A percentile compares a stretch with the other conserved stretches of the same genome.
phyloP scores from a whole-genome alignment of 2,329 filamentous ascomycete genomes.

The Parascedosporium putredinis region DNA sequence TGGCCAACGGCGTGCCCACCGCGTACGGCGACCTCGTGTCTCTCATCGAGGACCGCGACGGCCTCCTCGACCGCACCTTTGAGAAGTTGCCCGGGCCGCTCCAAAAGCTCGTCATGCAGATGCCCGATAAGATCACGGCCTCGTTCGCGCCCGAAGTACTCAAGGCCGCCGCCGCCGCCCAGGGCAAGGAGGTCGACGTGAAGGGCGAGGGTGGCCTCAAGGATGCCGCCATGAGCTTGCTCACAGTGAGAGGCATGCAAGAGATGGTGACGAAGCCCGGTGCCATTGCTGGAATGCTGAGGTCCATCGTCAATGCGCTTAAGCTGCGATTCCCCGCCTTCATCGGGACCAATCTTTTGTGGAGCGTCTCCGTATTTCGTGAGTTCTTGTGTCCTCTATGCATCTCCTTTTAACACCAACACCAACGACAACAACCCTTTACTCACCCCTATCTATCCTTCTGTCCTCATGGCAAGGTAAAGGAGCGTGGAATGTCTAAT shows the following conservation, averaged over 20 bases:
- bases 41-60: constrained; percentile 51
- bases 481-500: too few species aligned
- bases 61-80: constrained; percentile 47
- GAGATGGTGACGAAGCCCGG: constrained; percentile 77
- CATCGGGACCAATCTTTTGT: constrained; percentile 81
- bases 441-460: too few species aligned
- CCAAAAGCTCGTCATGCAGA: constrained; percentile 73
- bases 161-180: constrained; percentile 66
- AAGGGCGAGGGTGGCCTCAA: constrained; percentile 28
- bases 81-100: constrained; percentile 66
- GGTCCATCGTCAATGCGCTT: constrained; percentile 82
- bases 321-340: constrained; percentile 84
- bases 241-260: constrained; percentile 62
- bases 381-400: too few species aligned
- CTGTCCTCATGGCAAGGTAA: too few species aligned
- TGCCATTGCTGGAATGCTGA: constrained; percentile 73
- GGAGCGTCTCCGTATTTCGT: constrained; percentile 83
- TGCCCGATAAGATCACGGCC: constrained; percentile 72
- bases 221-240: constrained; percentile 52
- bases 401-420: too few species aligned
- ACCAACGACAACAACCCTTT: too few species aligned
- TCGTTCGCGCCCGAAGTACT: constrained; percentile 72
- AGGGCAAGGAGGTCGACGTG: constrained; percentile 48
- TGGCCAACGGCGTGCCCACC: constrained; percentile 85
- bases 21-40: constrained; percentile 77